phyloP scores from a whole-genome alignment of 2,329 filamentous ascomycete species.

The Nothophaeocryptopus gaeumannii region DNA sequence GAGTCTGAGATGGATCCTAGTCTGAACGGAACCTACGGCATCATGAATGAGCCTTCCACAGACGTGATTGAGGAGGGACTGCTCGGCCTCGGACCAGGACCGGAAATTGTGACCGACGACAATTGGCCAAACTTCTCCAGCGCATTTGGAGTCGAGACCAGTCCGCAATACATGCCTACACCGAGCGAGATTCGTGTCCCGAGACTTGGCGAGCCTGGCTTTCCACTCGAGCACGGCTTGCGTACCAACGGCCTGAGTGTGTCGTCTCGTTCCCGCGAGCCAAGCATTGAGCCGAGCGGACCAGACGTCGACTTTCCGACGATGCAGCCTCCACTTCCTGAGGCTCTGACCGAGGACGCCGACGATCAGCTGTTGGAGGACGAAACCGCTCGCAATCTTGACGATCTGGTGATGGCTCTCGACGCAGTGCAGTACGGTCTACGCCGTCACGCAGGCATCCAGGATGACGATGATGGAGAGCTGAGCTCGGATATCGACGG shows the following conservation, averaged over 20 bases:
- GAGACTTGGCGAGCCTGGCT: constrained; percentile 14
- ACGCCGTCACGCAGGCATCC: constrained; percentile 15
- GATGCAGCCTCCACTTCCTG: constrained; percentile 30
- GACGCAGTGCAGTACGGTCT: constrained; percentile 13
- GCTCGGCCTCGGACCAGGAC: neutral
- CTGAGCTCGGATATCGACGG: constrained; percentile 20
- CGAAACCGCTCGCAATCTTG: constrained; percentile 32
- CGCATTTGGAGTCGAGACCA: constrained; percentile 18
- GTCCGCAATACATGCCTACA: constrained; percentile 11
- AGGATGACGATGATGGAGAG: constrained; percentile 17
- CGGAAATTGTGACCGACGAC: constrained; percentile 7
- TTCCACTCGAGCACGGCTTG: constrained; percentile 12
- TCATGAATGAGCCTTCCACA: constrained; percentile 15
- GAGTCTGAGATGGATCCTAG: constrained; percentile 29
- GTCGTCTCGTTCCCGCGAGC: constrained; percentile 18
- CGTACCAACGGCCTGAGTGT: constrained; percentile 16
- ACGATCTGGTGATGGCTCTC: constrained; percentile 23
- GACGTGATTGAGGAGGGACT: constrained; percentile 11
- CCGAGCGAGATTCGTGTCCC: constrained; percentile 9
- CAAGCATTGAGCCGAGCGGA: constrained; percentile 17
- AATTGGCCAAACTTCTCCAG: constrained; percentile 22
- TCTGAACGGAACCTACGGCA: neutral
- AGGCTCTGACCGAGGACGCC: constrained; percentile 31
- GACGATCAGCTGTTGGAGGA: constrained; percentile 28
- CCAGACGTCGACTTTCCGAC: constrained; percentile 31